Evolutionary conservation across 805 yeast genomes (phyloP), one percentile per base, ranked within the genome.

Genomic region (Starmerella vaccinii): DNA sequence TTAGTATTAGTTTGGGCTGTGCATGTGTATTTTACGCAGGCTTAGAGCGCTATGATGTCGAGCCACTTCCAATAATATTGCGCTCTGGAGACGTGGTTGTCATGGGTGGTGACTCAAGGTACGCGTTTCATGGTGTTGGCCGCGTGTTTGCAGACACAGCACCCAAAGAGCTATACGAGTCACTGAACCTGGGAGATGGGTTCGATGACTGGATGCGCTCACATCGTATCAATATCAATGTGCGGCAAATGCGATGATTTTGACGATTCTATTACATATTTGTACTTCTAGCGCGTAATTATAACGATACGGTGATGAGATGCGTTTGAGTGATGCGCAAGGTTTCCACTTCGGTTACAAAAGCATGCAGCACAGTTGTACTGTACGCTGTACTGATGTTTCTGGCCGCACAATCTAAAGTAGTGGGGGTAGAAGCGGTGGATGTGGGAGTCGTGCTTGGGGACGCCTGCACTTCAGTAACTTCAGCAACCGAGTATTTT

Each of bases 61-160:
- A 49, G 41, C 73, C 75, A 5, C 52, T 68, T 12, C 63, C 68
- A 19, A 50, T 71, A 12, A 49, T 68, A 15, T 58, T 71, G 16
- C 59, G 63, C 7, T 64, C 69, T 4, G 75, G 75, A 6, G 75
- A 71, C 46, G 59, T 66, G 2, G 49, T 71, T 4, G 61, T 71
- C 7, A 71, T 71, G 75, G 66, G 71, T 9, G 73, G 71, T 6
- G 57, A 49, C n/a, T 50, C 69, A 5, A 54, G 75, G 19, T 49
- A 51, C 23, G 75, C 75, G 4, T 70, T 55, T 58, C 75, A 71
- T 49, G 75, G 75, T 1, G 69, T 71, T 3, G 69, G 71, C 13
- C 59, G 64, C n/a, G 69, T 71, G 4, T 68, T 65, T 51, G 51
- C 52, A 3, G 58, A 49, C 13, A 62, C 72, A 0, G 50, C 67